Conservation (phyloP, 2,329 filamentous ascomycete genomes). For the Fusarium pseudonygamai region DNA sequence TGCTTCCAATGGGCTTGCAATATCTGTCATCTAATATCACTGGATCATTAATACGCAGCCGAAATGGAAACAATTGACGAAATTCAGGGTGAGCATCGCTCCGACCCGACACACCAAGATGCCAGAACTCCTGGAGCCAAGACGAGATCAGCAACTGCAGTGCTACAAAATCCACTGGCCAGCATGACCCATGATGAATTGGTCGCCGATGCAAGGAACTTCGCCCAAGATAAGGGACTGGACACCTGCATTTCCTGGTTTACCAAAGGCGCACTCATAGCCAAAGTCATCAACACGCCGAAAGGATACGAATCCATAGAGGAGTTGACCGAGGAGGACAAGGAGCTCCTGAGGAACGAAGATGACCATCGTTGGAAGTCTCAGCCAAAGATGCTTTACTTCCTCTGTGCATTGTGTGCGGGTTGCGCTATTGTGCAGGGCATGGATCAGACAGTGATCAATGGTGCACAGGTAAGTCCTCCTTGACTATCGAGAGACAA, state of each 20-base stretch:
- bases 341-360: constrained; percentile 51
- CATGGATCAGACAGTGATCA: constrained; percentile 71
- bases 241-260: constrained; percentile 53
- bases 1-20: neutral
- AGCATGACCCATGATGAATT: constrained; percentile 30
- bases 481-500: neutral
- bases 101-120: neutral
- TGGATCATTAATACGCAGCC: neutral
- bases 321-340: constrained; percentile 43
- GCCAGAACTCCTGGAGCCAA: neutral
- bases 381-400: constrained; percentile 54
- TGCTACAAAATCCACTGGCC: constrained; percentile 36
- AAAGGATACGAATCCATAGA: constrained; percentile 39
- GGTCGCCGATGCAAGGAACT: constrained; percentile 26
- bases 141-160: constrained; percentile 1
- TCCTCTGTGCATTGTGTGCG: constrained; percentile 39
- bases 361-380: constrained; percentile 65
- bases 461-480: constrained; percentile 57
- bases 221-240: constrained; percentile 27
- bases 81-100: neutral
- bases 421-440: constrained; percentile 64
- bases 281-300: constrained; percentile 36
- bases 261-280: constrained; percentile 49
- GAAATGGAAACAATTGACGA: neutral
- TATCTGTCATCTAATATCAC: neutral